Base-by-base conservation (phyloP, 306 rosid species). In the Dicorynia guianensis region DNA sequence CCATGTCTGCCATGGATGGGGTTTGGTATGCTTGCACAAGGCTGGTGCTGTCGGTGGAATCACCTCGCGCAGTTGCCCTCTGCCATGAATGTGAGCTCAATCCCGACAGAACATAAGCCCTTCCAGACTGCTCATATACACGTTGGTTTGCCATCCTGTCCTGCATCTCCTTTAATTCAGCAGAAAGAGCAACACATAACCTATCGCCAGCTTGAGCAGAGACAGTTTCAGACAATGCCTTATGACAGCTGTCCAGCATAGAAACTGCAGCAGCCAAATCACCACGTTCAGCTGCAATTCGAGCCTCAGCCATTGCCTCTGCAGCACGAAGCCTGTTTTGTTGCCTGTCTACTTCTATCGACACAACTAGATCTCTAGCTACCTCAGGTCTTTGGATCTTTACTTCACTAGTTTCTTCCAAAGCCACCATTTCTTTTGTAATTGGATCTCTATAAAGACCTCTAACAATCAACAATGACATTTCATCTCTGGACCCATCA, bases 41-140 rank as follows among this genome's bases (percentile, higher is more conserved):
- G 83, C 93, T 92, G 20, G 90, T 81, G 74, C 87, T 87, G 39
- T 89, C 98, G 1, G 91, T 88, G 7, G 96, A 93, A 85, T 96
- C 91, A 10, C 99, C 99, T 34, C 99, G 77, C 0, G 97, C 93
- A 1, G 99, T 96, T 64, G 99, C 99, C 81, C 99, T 87, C 79
- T 96, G 99, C 91, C 89, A 88, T 62, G 98, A 89, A 77, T 96
- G 99, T 11, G 99, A 92, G 87, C 99, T 96, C 82, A 96, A 79
- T 71, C 99, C 99, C 15, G 99, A 96, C 38, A 96, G 54, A 44
- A 96, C 93, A 43, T 96, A 96, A 18, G 99, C 99, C 81, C 99
- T 84, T 75, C 99, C 99, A 0, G 99, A 89, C n/a, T 92, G 88
- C 87, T 95, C 96, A 2, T 95, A 95, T 18, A 88, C 84, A 0